A percentile compares a stretch with the other conserved stretches of the same genome.
Evolutionary conservation across 176 grass and related monocot species (phyloP).

Genomic region (Avena insularis): DNA sequence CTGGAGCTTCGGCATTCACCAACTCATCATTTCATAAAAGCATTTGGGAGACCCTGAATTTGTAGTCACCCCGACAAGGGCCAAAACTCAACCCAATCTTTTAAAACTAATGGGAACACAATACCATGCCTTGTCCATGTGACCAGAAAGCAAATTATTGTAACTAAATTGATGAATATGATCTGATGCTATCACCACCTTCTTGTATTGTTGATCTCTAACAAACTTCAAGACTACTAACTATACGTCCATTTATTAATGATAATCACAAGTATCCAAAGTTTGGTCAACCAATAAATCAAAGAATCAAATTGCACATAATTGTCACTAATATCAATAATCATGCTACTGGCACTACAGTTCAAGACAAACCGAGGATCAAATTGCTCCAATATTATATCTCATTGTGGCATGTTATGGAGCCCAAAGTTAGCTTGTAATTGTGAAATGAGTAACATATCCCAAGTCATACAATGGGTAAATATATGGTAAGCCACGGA

Average conservation of each 20-base stretch:
- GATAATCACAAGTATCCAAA: background rate
- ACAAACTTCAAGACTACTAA: background rate
- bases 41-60: too few relatives aligned
- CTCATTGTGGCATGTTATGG: background rate
- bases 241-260: background rate
- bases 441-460: too few relatives aligned
- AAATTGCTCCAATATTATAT: background rate
- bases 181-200: background rate
- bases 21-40: too few relatives aligned
- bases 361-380: background rate
- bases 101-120: too few relatives aligned
- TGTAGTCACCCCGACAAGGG: too few relatives aligned
- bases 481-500: too few relatives aligned
- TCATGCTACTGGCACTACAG: background rate
- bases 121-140: background rate
- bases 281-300: too few relatives aligned
- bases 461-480: too few relatives aligned
- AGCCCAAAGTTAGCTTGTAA: too few relatives aligned
- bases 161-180: background rate
- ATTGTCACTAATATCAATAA: background rate
- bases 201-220: constrained; percentile 3
- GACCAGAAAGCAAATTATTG: background rate
- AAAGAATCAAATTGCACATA: background rate
- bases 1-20: too few relatives aligned
- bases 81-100: too few relatives aligned